Evolutionary conservation across 2,329 filamentous ascomycete species (phyloP).

Genomic region (Calonectria hawksworthii): DNA sequence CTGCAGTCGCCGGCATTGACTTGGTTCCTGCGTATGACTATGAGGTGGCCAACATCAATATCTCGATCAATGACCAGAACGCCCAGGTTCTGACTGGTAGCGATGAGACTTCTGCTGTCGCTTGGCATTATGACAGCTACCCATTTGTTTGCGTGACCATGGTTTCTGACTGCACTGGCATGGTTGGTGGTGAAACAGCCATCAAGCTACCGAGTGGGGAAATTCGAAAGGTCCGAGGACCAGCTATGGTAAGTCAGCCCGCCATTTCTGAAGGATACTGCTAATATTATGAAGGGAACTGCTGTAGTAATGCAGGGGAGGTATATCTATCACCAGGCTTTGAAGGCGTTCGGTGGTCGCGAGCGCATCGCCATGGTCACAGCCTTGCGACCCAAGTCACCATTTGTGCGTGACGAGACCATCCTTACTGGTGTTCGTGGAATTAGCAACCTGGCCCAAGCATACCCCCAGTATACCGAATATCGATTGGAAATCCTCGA

Average conservation of each 20-base stretch:
- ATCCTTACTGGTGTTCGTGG: conserved; percentile 71
- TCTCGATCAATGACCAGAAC: conserved; percentile 65
- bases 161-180: conserved; percentile 72
- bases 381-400: conserved; percentile 66
- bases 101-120: conserved; percentile 56
- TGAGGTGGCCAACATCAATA: conserved; percentile 66
- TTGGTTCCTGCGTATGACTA: conserved; percentile 67
- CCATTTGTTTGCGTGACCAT: conserved; percentile 77
- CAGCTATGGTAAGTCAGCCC: conserved; percentile 60
- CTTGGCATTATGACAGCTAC: conserved; percentile 75
- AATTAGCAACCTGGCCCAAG: conserved; percentile 67
- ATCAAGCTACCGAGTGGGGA: conserved; percentile 65
- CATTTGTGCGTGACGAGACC: conserved; percentile 69
- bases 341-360: conserved; percentile 50
- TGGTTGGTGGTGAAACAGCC: conserved; percentile 76
- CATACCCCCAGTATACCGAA: conserved; percentile 73
- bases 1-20: conserved; percentile 67
- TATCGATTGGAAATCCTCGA: conserved; percentile 71
- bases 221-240: conserved; percentile 70
- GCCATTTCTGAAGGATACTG: neutral
- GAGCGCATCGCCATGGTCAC: conserved; percentile 75
- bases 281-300: conserved; percentile 59
- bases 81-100: conserved; percentile 53
- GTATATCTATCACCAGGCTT: conserved; percentile 75
- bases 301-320: conserved; percentile 75